These are phyloP conservation scores for Globisporangium canariense DNA, from an alignment of 352 stramenopile species.

Conservation along the genomic window DNA sequence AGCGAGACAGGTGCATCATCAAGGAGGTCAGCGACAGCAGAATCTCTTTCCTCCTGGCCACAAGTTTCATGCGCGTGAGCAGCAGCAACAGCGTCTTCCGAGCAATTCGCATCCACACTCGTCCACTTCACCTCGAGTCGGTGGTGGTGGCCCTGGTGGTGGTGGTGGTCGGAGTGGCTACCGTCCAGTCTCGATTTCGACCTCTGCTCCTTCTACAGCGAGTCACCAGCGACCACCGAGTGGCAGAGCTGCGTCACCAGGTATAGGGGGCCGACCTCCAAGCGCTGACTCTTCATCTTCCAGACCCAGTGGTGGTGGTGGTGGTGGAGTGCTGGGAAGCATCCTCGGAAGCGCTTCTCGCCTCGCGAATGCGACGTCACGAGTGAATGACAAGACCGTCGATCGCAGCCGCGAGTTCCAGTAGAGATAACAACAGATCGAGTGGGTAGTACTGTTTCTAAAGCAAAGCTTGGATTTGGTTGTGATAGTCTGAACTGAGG, in stretches of 20 bases:
- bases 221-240: conserved; percentile 13
- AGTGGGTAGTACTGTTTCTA: background rate
- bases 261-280: background rate
- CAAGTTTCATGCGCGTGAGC: conserved; percentile 9
- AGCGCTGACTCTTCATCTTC: conserved; percentile 11
- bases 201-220: background rate
- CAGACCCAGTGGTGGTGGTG: conserved; percentile 13
- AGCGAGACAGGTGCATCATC: background rate
- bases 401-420: conserved; percentile 40
- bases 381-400: conserved; percentile 49
- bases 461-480: background rate
- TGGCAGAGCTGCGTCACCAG: conserved; percentile 1
- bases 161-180: background rate
- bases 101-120: background rate
- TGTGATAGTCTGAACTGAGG: background rate
- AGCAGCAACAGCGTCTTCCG: conserved; percentile 1
- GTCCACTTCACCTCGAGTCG: background rate
- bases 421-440: background rate
- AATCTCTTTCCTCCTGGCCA: conserved; percentile 6
- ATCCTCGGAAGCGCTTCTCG: conserved; percentile 69
- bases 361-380: conserved; percentile 60
- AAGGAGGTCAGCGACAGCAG: conserved; percentile 4
- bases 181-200: conserved; percentile 11
- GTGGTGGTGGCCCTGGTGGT: background rate
- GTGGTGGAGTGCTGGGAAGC: conserved; percentile 44